These are phyloP conservation scores for Pseudonitzschia delicatissima DNA, from an alignment of 108 stramenopile species.

Conservation along the genomic window DNA sequence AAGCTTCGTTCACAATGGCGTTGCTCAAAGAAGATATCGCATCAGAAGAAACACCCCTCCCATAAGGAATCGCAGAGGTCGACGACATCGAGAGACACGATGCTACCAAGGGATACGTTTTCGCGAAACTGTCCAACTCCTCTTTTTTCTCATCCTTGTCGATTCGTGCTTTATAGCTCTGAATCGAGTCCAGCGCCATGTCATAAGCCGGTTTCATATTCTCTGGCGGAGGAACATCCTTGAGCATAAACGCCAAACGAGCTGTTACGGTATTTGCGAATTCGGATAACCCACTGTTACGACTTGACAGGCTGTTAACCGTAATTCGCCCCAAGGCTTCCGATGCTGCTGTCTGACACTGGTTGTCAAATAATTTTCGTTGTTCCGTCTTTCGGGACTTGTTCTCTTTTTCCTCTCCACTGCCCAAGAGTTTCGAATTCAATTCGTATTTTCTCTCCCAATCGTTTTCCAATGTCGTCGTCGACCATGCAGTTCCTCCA, in stretches of 20 bases:
- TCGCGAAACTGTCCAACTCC: constrained; percentile 36
- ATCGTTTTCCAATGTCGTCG: constrained; percentile 2
- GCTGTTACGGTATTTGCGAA: constrained; percentile 67
- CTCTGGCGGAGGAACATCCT: constrained; percentile 36
- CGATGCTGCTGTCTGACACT: constrained; percentile 68
- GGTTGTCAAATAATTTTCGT: constrained; percentile 49
- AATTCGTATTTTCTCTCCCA: constrained; percentile 15
- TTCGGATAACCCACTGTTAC: constrained; percentile 45
- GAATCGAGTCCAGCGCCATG: constrained; percentile 51
- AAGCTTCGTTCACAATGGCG: constrained; percentile 67
- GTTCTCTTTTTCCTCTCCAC: background rate
- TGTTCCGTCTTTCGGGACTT: constrained; percentile 27
- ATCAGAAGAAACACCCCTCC: constrained; percentile 3
- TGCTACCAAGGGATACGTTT: constrained; percentile 66
- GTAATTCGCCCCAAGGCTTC: constrained; percentile 75
- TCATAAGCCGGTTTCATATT: constrained; percentile 41
- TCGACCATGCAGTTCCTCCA: constrained; percentile 77
- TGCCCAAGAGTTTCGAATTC: constrained; percentile 12
- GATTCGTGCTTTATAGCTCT: constrained; percentile 27
- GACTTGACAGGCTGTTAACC: constrained; percentile 35
- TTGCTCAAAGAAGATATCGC: constrained; percentile 21
- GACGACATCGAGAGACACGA: constrained; percentile 60
- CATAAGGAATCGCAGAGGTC: constrained; percentile 27
- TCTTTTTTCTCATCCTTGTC: constrained; percentile 23
- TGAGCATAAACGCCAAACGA: constrained; percentile 71